Conservation (phyloP, 768 basidiomycete genomes). For the Pseudohyphozyma bogoriensis region DNA sequence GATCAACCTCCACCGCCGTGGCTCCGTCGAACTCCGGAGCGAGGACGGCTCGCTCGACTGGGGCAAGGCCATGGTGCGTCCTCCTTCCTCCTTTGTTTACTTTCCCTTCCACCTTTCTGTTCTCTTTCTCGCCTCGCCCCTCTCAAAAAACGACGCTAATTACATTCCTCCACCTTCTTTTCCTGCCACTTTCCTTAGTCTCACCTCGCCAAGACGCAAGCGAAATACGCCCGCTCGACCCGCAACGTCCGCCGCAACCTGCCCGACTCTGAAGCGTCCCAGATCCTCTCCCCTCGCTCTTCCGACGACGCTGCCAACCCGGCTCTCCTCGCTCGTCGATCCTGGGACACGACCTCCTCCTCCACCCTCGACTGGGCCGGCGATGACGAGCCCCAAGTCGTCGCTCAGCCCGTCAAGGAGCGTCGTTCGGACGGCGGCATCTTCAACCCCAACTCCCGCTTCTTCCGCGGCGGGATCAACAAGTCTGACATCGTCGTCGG, state of each 20-base stretch:
- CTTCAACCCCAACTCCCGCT: not conserved
- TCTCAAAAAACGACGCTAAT: no score
- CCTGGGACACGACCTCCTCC: not conserved
- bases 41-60: conserved; percentile 14
- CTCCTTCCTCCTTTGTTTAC: not conserved
- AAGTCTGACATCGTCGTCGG: not conserved
- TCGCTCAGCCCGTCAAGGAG: no score
- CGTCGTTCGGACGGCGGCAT: not conserved
- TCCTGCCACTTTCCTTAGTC: not conserved
- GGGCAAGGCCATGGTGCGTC: conserved; percentile 3
- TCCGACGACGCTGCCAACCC: not conserved
- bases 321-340: not conserved
- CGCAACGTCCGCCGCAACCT: not conserved
- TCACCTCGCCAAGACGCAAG: not conserved
- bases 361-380: not conserved
- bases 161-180: not conserved
- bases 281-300: no score
- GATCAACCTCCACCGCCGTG: conserved; percentile 6
- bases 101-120: no score
- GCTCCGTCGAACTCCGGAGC: not conserved
- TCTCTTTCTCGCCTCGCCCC: no score
- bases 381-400: not conserved
- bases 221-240: conserved; percentile 10
- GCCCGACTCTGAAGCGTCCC: not conserved
- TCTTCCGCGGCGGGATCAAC: not conserved